Conservation (phyloP, 1,139 yeast species). For the Yamadazyma membranifaciens region DNA sequence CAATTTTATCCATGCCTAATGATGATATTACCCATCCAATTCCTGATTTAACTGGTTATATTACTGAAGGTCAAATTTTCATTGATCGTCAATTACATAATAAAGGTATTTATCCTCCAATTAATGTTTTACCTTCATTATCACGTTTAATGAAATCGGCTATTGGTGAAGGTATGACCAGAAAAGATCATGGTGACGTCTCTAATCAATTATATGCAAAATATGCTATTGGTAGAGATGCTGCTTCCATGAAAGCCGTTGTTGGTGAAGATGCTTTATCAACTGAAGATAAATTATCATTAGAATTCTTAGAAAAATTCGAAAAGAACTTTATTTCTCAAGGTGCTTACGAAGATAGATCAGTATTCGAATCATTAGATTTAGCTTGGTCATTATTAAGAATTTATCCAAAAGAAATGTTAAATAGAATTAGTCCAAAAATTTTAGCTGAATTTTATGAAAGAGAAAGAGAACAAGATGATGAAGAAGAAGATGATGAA, state of each 20-base stretch:
- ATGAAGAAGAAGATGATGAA: slow-evolving; percentile 42
- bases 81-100: slow-evolving; percentile 95
- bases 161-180: slow-evolving; percentile 99
- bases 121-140: slow-evolving; percentile 93
- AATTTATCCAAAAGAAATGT: slow-evolving; percentile 97
- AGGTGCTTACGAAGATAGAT: slow-evolving; percentile 95
- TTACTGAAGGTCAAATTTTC: slow-evolving; percentile 97
- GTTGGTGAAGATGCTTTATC: slow-evolving; percentile 99
- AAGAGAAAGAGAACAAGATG: slow-evolving; percentile 67
- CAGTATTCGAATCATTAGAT: slow-evolving; percentile 91
- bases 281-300: slow-evolving; percentile 92
- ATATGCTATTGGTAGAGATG: slow-evolving; percentile 99
- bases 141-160: slow-evolving; percentile 99
- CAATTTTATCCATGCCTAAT: slow-evolving; percentile 98
- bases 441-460: slow-evolving; percentile 93
- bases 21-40: slow-evolving; percentile 99
- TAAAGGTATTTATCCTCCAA: slow-evolving; percentile 98
- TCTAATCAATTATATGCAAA: slow-evolving; percentile 98
- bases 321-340: slow-evolving; percentile 93
- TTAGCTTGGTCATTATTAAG: slow-evolving; percentile 98
- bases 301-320: slow-evolving; percentile 95
- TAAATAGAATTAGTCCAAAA: slow-evolving; percentile 98
- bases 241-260: slow-evolving; percentile 99
- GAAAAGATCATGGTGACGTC: slow-evolving; percentile 99
- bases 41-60: slow-evolving; percentile 99